Evolutionary conservation across 2,329 filamentous ascomycete species (phyloP).

Genomic region (Ascochyta lentis): DNA sequence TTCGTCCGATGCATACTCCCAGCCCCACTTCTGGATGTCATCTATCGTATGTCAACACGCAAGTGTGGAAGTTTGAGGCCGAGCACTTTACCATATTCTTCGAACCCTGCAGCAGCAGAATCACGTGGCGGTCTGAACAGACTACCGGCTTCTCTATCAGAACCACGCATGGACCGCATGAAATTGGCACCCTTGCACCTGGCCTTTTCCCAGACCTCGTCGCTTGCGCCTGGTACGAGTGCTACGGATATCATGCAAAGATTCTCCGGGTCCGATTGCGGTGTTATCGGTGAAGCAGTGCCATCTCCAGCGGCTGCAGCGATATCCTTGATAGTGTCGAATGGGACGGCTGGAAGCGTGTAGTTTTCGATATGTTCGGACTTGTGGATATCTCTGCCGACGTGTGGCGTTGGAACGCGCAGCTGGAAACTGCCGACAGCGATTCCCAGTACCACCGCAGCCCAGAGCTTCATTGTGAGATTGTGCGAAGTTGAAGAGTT

Average conservation of each 20-base stretch:
- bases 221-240: too few relatives aligned
- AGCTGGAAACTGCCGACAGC: neutral
- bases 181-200: constrained; percentile 10
- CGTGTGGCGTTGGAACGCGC: neutral
- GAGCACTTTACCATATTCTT: too few relatives aligned
- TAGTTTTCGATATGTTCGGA: neutral
- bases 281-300: too few relatives aligned
- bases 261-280: too few relatives aligned
- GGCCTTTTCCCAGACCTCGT: constrained; percentile 3
- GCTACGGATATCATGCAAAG: too few relatives aligned
- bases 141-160: constrained; percentile 6
- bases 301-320: neutral
- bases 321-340: neutral
- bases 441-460: neutral
- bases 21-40: too few relatives aligned
- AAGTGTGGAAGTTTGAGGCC: too few relatives aligned
- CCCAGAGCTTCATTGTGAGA: neutral
- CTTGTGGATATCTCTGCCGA: too few relatives aligned
- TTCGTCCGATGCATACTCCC: too few relatives aligned
- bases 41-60: neutral
- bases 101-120: too few relatives aligned
- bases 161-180: neutral
- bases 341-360: neutral
- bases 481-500: too few relatives aligned
- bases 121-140: neutral